Percentiles rank a stretch among this genome's conserved stretches.
Evolutionary conservation across 139 green algal genomes (phyloP).

Genomic region (Picochlorum costavermella): DNA sequence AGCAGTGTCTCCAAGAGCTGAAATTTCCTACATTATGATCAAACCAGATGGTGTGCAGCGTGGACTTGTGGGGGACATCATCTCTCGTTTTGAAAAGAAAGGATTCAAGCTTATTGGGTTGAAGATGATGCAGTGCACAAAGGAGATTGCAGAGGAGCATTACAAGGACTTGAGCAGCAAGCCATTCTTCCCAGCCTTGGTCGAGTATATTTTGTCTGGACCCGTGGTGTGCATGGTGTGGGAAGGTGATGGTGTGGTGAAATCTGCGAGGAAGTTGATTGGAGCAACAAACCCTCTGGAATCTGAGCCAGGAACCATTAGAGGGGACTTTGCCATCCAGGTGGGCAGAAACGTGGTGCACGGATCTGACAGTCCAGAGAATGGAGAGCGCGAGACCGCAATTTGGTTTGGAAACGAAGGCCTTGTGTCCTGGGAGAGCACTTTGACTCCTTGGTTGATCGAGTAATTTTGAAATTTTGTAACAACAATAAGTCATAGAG

Average conservation of each 20-base stretch:
- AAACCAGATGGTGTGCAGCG: slow-evolving; percentile 59
- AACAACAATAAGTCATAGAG: background rate
- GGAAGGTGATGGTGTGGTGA: slow-evolving; percentile 92
- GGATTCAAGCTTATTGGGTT: slow-evolving; percentile 76
- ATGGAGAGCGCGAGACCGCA: slow-evolving; percentile 81
- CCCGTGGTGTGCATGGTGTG: slow-evolving; percentile 98
- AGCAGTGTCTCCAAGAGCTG: slow-evolving; percentile 10
- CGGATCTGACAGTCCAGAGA: slow-evolving; percentile 80
- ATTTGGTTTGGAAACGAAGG: slow-evolving; percentile 75
- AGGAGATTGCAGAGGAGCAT: slow-evolving; percentile 78
- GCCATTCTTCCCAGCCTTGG: slow-evolving; percentile 90
- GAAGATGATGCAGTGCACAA: slow-evolving; percentile 76
- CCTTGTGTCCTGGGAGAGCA: slow-evolving; percentile 48
- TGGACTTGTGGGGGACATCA: slow-evolving; percentile 55
- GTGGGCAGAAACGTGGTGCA: slow-evolving; percentile 94
- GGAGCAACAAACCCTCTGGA: slow-evolving; percentile 84
- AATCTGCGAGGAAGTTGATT: slow-evolving; percentile 67
- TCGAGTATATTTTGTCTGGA: slow-evolving; percentile 94
- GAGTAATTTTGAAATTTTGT: slow-evolving; percentile 35
- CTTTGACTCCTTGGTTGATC: slow-evolving; percentile 60
- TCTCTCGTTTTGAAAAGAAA: slow-evolving; percentile 70
- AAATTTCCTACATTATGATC: slow-evolving; percentile 50
- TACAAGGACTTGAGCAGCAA: slow-evolving; percentile 89
- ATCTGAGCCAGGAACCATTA: slow-evolving; percentile 90
- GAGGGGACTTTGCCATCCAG: slow-evolving; percentile 77